phyloP scores from a whole-genome alignment of 345 rosid species.

The Punica granatum region DNA sequence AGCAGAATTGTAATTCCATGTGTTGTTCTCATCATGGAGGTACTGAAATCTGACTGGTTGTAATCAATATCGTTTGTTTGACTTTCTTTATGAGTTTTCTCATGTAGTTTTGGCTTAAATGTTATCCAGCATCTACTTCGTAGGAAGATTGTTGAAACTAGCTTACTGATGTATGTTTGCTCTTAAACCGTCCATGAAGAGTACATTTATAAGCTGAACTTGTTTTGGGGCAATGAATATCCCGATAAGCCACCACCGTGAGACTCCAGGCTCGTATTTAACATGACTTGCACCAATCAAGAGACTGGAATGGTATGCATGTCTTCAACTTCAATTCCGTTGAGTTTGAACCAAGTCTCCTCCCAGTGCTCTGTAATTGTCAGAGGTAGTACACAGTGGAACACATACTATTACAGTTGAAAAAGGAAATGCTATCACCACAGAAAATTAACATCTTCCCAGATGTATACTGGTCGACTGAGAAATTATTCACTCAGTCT shows the following conservation, averaged over 20 bases:
- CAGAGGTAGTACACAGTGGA: constrained; percentile 65
- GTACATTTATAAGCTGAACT: constrained; percentile 72
- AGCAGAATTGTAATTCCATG: too few relatives aligned
- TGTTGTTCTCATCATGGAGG: too few relatives aligned
- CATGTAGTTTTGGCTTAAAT: too few relatives aligned
- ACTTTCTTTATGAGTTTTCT: too few relatives aligned
- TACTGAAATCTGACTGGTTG: too few relatives aligned
- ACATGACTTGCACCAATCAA: constrained; percentile 73
- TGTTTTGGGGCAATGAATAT: constrained; percentile 64
- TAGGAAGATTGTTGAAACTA: too few relatives aligned
- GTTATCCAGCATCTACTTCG: too few relatives aligned
- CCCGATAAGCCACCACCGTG: constrained; percentile 68
- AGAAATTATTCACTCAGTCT: too few relatives aligned
- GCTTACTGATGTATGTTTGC: too few relatives aligned
- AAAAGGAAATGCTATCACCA: constrained; percentile 72
- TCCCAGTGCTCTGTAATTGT: constrained; percentile 71
- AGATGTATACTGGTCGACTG: too few relatives aligned
- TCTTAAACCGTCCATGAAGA: constrained; percentile 74
- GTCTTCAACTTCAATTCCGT: background rate
- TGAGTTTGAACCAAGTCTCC: constrained; percentile 29
- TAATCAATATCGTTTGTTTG: too few relatives aligned
- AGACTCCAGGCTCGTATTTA: constrained; percentile 62
- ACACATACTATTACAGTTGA: constrained; percentile 54
- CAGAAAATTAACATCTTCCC: too few relatives aligned
- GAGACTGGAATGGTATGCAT: constrained; percentile 60